Evolutionary conservation across 164 flowering plant genomes (phyloP).

Genomic region (Nymphaea colorata): DNA sequence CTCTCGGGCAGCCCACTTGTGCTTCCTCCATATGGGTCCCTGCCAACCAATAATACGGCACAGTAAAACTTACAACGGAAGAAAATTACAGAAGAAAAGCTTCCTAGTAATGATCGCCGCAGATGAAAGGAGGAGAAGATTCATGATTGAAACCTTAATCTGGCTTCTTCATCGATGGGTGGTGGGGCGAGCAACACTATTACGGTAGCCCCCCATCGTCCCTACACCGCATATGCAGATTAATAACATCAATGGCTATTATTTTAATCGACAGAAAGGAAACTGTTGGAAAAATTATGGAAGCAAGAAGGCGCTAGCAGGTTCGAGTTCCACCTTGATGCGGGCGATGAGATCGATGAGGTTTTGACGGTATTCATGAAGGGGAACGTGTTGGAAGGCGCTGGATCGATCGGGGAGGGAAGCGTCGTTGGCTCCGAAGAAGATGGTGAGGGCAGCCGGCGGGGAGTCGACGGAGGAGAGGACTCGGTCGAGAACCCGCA

Average conservation of each 20-base stretch:
- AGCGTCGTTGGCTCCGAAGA: conserved; percentile 89
- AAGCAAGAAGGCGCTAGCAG: not conserved
- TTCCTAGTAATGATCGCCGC: not conserved
- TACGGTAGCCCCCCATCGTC: conserved; percentile 45
- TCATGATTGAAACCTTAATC: conserved; percentile 26
- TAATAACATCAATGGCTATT: too few relatives aligned
- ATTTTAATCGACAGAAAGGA: conserved; percentile 1
- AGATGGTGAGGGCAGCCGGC: conserved; percentile 51
- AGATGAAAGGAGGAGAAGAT: not conserved
- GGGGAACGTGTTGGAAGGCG: conserved; percentile 66
- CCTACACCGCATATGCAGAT: conserved; percentile 20
- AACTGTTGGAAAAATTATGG: too few relatives aligned
- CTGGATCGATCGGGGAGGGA: conserved; percentile 47
- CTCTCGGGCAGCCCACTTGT: conserved; percentile 56
- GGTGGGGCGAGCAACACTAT: conserved; percentile 66
- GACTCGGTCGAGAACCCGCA: conserved; percentile 32
- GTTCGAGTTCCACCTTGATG: conserved; percentile 33
- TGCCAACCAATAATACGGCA: conserved; percentile 11
- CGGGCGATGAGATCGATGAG: conserved; percentile 39
- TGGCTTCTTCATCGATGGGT: conserved; percentile 69
- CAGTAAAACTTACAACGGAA: not conserved
- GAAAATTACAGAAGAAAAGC: not conserved
- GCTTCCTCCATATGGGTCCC: conserved; percentile 45
- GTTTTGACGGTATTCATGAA: conserved; percentile 57
- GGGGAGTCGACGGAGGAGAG: conserved; percentile 22